phyloP scores from a whole-genome alignment of 495 filamentous ascomycete genomes.

The Immersiella caudata region DNA sequence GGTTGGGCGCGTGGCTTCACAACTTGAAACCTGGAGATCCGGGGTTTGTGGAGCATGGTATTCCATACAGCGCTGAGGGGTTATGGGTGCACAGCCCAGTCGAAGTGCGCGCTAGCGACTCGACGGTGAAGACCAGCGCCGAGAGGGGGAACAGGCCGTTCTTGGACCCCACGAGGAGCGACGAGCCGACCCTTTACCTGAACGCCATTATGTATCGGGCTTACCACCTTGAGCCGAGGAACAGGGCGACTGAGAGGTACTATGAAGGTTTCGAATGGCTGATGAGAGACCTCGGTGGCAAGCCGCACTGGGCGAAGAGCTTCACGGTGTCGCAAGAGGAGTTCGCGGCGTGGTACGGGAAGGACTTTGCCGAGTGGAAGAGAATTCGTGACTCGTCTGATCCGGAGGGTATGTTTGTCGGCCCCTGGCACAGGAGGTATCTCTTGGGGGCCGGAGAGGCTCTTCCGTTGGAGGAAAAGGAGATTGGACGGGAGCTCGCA shows the following conservation, averaged over 20 bases:
- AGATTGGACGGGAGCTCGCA: not conserved
- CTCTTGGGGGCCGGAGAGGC: slow-evolving; percentile 52
- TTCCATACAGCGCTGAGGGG: slow-evolving; percentile 77
- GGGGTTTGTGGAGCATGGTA: slow-evolving; percentile 62
- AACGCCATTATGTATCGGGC: slow-evolving; percentile 96
- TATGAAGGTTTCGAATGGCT: slow-evolving; percentile 95
- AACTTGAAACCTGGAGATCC: slow-evolving; percentile 53
- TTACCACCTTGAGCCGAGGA: slow-evolving; percentile 79
- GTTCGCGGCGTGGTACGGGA: slow-evolving; percentile 57
- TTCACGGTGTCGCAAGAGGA: slow-evolving; percentile 66
- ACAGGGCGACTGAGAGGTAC: slow-evolving; percentile 65
- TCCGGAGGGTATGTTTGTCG: slow-evolving; percentile 87
- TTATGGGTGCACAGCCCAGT: slow-evolving; percentile 91
- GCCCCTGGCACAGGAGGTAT: slow-evolving; percentile 80
- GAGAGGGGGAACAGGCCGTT: slow-evolving; percentile 62
- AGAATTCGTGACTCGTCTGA: slow-evolving; percentile 74
- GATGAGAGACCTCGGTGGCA: slow-evolving; percentile 88
- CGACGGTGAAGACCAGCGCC: slow-evolving; percentile 49
- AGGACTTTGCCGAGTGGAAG: slow-evolving; percentile 63
- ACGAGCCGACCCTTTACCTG: slow-evolving; percentile 84
- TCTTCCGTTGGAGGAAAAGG: slow-evolving; percentile 13
- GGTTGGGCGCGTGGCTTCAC: slow-evolving; percentile 84
- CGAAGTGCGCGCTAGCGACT: slow-evolving; percentile 86
- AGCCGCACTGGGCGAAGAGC: slow-evolving; percentile 98
- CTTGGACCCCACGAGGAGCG: slow-evolving; percentile 67